Evolutionary conservation across 2,329 filamentous ascomycete genomes (phyloP).

Genomic region (Talaromyces sp.): DNA sequence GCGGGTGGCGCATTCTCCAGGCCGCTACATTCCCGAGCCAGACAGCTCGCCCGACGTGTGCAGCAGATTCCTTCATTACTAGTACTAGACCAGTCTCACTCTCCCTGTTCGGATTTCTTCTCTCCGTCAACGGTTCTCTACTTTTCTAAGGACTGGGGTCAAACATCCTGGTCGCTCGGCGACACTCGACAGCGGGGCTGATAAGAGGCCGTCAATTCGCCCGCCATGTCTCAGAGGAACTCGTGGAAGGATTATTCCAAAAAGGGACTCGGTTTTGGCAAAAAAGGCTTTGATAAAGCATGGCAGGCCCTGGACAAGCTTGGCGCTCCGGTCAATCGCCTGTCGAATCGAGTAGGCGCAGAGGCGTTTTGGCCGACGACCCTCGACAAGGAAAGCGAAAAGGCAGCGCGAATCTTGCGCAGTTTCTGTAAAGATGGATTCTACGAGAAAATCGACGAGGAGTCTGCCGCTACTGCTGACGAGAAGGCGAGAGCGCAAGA

Average conservation of each 20-base stretch:
- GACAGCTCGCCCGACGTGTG: not conserved
- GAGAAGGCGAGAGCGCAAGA: conserved; percentile 15
- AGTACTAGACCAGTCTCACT: not conserved
- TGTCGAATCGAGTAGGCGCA: conserved; percentile 74
- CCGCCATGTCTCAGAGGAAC: conserved; percentile 44
- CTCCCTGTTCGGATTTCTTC: not conserved
- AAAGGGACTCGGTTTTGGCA: conserved; percentile 32
- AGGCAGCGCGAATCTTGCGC: conserved; percentile 80
- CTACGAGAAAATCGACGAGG: conserved; percentile 34
- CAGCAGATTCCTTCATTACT: not conserved
- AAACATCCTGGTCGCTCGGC: conserved; percentile 6
- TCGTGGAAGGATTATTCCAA: conserved; percentile 46
- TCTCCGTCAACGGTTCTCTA: not conserved
- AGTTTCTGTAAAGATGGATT: conserved; percentile 83
- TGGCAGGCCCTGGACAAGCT: conserved; percentile 63
- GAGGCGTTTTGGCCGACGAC: conserved; percentile 83
- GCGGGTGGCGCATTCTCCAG: conserved; percentile 8
- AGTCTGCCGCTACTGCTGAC: conserved; percentile 46
- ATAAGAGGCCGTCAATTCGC: not conserved
- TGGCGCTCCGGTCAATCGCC: conserved; percentile 68
- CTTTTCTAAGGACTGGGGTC: not conserved
- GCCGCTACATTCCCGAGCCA: conserved; percentile 3
- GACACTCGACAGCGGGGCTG: not conserved
- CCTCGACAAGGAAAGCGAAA: conserved; percentile 84
- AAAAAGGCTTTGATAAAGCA: conserved; percentile 68